phyloP scores from a whole-genome alignment of 257 asterid species.

The Coffea canephora region DNA sequence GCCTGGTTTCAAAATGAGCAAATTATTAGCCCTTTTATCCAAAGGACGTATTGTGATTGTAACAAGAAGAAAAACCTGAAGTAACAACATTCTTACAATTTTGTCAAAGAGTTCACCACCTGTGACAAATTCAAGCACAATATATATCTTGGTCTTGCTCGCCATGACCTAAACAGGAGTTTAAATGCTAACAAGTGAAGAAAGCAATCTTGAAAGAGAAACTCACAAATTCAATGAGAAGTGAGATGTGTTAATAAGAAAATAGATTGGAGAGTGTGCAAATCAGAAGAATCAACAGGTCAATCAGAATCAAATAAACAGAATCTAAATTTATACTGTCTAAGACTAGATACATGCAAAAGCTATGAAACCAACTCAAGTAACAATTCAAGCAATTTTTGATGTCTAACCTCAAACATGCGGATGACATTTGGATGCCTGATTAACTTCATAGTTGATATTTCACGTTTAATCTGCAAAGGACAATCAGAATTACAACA shows the following conservation, averaged over 20 bases:
- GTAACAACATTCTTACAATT: conserved; percentile 50
- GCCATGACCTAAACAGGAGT: conserved; percentile 82
- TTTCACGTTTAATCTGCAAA: conserved; percentile 90
- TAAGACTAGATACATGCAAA: background rate
- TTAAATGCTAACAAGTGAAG: conserved; percentile 16
- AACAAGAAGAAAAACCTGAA: conserved; percentile 9
- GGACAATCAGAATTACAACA: conserved; percentile 6
- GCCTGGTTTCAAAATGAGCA: conserved; percentile 50
- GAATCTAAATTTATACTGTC: background rate
- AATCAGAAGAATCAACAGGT: background rate
- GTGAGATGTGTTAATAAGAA: background rate
- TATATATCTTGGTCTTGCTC: conserved; percentile 91
- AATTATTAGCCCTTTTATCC: conserved; percentile 4
- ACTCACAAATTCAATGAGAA: background rate
- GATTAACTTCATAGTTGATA: conserved; percentile 88
- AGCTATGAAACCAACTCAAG: background rate
- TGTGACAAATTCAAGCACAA: conserved; percentile 85
- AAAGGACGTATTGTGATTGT: background rate
- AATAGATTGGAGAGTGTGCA: no score
- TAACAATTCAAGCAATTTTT: conserved; percentile 2
- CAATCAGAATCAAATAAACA: background rate
- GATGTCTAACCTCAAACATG: conserved; percentile 71
- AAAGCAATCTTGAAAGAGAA: background rate
- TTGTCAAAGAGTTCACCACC: conserved; percentile 97
- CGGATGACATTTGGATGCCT: conserved; percentile 93